These are phyloP conservation scores for Acer saccharum DNA, from an alignment of 345 rosid genomes.

Conservation along the genomic window DNA sequence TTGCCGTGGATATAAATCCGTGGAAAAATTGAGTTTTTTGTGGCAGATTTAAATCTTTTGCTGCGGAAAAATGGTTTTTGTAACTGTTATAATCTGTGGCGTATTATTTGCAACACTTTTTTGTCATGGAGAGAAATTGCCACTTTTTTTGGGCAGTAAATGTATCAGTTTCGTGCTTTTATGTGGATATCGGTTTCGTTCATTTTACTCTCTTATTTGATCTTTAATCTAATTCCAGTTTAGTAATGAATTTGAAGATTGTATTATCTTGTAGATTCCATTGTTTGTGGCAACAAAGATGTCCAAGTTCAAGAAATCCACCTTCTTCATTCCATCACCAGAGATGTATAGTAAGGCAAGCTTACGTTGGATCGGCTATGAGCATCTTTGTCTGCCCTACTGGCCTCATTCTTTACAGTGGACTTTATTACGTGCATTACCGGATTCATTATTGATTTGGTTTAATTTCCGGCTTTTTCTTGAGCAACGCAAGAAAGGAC, in stretches of 20 bases:
- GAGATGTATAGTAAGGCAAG: conserved; percentile 41
- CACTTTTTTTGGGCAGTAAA: background rate
- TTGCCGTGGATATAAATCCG: too few species aligned
- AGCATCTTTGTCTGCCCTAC: conserved; percentile 34
- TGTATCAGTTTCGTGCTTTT: background rate
- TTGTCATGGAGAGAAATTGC: too few species aligned
- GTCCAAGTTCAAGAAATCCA: conserved; percentile 24
- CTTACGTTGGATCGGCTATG: conserved; percentile 49
- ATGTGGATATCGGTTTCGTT: background rate
- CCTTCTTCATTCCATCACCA: conserved; percentile 34
- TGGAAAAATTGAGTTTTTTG: too few species aligned
- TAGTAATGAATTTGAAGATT: background rate
- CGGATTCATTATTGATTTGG: conserved; percentile 21
- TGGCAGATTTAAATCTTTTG: too few species aligned
- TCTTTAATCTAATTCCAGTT: background rate
- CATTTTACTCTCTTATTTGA: background rate
- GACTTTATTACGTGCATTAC: conserved; percentile 15
- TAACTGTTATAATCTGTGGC: too few species aligned
- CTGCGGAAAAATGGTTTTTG: too few species aligned
- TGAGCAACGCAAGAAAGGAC: conserved; percentile 17
- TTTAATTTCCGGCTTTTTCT: conserved; percentile 5
- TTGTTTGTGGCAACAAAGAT: conserved; percentile 44
- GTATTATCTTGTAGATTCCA: conserved; percentile 34
- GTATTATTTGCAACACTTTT: too few species aligned
- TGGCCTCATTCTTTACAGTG: conserved; percentile 48